Base-by-base conservation (phyloP, 2,329 filamentous ascomycete genomes). In the Amauroascus niger region DNA sequence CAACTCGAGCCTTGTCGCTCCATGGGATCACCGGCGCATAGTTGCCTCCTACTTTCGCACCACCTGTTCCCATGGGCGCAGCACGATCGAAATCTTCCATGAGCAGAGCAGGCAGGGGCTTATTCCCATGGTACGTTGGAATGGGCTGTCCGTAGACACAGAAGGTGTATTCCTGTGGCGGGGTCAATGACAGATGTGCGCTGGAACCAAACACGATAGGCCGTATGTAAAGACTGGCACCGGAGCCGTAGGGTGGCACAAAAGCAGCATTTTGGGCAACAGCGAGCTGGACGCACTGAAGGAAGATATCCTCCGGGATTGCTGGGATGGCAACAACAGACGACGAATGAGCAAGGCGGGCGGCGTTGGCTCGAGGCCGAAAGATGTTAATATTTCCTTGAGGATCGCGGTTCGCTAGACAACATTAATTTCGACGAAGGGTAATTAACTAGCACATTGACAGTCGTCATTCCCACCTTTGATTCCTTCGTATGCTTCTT, bases 401-500 rank as follows among this genome's bases (percentile, higher is more conserved):
- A 7, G 57, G 50, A 28, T 55, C 55, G 9, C 55, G 49, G 53
- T 60, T 60, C 28, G 58, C 56, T 62, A 61, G 60, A 4, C 63
- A 50, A 18, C 57, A 33, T 24, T 4, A 26, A 43, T 13, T 24
- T n/a, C n/a, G n/a, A n/a, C n/a, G n/a, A n/a, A n/a, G 14, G 30
- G 37, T 20, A 30, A 5, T n/a, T n/a, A 26, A 26, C 7, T n/a
- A 14, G 33, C 18, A 7, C 6, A 6, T 2, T 11, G 2, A n/a
- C 30, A 18, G 22, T 37, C 4, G 35, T 5, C 13, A 20, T 3
- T 9, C 40, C 13, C 55, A 60, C 59, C 59, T 55, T 79, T 79
- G 61, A 78, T 67, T 14, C 76, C 76, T 62, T 79, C 76, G 64
- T 76, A 79, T 63, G 74, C 77, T 63, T 79, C 76, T 64, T 78